Evolutionary conservation across 2,329 filamentous ascomycete species (phyloP).

Genomic region (Ophiobolus disseminans): DNA sequence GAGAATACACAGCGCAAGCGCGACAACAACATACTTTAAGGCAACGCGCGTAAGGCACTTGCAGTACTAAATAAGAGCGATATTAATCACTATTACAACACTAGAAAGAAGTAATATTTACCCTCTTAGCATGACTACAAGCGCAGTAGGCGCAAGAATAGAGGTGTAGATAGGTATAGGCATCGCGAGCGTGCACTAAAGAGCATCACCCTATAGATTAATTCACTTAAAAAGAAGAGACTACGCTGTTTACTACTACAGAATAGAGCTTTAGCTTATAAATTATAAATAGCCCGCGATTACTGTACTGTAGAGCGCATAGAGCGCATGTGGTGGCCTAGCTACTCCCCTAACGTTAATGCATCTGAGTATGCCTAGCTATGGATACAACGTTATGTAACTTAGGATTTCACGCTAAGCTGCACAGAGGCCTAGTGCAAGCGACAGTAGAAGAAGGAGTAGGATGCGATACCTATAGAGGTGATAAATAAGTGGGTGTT

Average conservation of each 20-base stretch:
- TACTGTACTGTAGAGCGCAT: constrained; percentile 6
- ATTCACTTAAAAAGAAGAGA: no score
- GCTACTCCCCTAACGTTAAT: constrained; percentile 14
- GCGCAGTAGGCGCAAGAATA: no score
- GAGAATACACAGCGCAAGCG: background rate
- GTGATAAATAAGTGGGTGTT: constrained; percentile 11
- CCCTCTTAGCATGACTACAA: constrained; percentile 1
- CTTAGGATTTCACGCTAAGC: constrained; percentile 7
- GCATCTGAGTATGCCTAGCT: constrained; percentile 15
- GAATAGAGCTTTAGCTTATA: constrained; percentile 13
- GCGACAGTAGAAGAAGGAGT: constrained; percentile 1
- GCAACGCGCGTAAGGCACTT: background rate
- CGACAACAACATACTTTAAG: background rate
- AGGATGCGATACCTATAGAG: constrained; percentile 7
- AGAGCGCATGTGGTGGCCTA: constrained; percentile 8
- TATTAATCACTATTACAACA: background rate
- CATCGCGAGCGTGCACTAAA: no score
- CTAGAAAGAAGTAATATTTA: constrained; percentile 2
- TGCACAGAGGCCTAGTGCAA: constrained; percentile 3
- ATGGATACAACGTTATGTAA: constrained; percentile 5
- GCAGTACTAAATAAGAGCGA: background rate
- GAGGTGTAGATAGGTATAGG: no score
- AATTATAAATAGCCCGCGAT: constrained; percentile 1
- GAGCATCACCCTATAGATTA: no score
- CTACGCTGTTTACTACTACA: constrained; percentile 6